These are phyloP conservation scores for Delitschia confertaspora DNA, from an alignment of 495 filamentous ascomycete genomes.

Conservation along the genomic window DNA sequence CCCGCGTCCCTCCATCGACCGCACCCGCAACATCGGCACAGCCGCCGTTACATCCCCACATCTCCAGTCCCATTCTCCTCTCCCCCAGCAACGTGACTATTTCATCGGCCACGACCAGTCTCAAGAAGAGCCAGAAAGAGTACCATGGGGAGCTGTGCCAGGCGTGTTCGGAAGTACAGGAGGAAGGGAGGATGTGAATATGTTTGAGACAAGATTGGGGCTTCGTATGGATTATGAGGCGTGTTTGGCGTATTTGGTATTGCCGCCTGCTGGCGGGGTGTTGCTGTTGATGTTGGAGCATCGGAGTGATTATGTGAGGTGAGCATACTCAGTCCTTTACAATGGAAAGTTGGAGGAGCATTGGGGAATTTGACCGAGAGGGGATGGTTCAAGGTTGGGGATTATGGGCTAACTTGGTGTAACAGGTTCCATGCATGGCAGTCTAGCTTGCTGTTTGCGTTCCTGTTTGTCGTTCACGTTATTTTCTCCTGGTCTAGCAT, in stretches of 20 bases:
- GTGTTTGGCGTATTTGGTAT: conserved; percentile 75
- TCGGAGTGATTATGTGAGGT: conserved; percentile 96
- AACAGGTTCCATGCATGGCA: conserved; percentile 96
- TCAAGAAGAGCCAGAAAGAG: conserved; percentile 27
- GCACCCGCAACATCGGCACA: conserved; percentile 31
- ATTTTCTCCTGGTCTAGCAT: conserved; percentile 77
- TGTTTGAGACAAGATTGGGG: conserved; percentile 66
- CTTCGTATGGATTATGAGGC: conserved; percentile 72
- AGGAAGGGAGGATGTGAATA: conserved; percentile 37
- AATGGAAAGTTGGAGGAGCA: not conserved
- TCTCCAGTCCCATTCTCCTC: not conserved
- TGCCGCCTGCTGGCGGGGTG: conserved; percentile 82
- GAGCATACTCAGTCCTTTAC: conserved; percentile 3
- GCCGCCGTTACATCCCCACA: conserved; percentile 19
- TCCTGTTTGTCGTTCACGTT: conserved; percentile 75
- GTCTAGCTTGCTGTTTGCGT: conserved; percentile 75
- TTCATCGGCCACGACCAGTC: conserved; percentile 24
- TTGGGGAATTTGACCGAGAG: too few species aligned
- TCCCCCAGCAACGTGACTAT: conserved; percentile 12
- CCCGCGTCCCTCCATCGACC: conserved; percentile 31
- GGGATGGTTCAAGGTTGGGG: not conserved
- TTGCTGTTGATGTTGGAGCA: conserved; percentile 77
- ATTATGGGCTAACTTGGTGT: not conserved
- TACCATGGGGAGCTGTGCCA: conserved; percentile 25
- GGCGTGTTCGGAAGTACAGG: conserved; percentile 25